Evolutionary conservation across 2,329 filamentous ascomycete species (phyloP), one percentile per base, ranked within the genome.

Genomic region (Aspergillus costaricaensis): DNA sequence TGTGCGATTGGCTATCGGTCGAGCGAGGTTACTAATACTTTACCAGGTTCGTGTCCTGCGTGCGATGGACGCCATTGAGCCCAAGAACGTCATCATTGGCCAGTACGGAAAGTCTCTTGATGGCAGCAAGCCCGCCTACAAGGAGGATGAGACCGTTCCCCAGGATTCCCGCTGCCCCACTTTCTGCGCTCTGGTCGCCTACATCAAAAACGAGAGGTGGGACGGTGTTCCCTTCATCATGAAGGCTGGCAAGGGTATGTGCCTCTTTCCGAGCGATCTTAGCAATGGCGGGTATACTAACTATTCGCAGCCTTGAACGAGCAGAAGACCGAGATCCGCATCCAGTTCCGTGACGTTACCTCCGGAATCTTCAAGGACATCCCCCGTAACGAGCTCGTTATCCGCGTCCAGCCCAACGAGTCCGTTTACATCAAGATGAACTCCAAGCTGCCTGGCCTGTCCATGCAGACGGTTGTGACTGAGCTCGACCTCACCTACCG

Each of bases 381-480:
- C 74, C 96, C 95, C 62, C 90, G 96, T 69, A 99, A 99, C 83
- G 95, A 99, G 82, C 90, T 99, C 67, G 95, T 99, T 72, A 97
- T 99, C 83, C 93, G 95, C 69, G 96, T 99, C 67, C 95, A 99
- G 83, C 95, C 95, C 71, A 99, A 99, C 82, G 95, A 99, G 85
- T 96, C 91, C 76, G 93, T 99, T 68, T 99, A 99, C 83, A 96
- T 98, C 80, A 99, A 99, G 88, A 99, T 99, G 95, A 99, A 99
- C 89, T 98, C 94, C 30, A 99, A 99, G 85, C 85, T 99, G 61
- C 96, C 95, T 19, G 95, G 95, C 72, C 84, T 99, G 72, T 98
- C 92, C 83, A 99, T 98, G 93, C 95, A 99, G 85, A 99, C 95
- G 12, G 95, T 98, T 41, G 91, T 97, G 70, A 99, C 95, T 62